A percentile compares a stretch with the other conserved stretches of the same genome.
phyloP scores from a whole-genome alignment of 1,284 basidiomycete genomes.

The Xerocomus minutiporus region DNA sequence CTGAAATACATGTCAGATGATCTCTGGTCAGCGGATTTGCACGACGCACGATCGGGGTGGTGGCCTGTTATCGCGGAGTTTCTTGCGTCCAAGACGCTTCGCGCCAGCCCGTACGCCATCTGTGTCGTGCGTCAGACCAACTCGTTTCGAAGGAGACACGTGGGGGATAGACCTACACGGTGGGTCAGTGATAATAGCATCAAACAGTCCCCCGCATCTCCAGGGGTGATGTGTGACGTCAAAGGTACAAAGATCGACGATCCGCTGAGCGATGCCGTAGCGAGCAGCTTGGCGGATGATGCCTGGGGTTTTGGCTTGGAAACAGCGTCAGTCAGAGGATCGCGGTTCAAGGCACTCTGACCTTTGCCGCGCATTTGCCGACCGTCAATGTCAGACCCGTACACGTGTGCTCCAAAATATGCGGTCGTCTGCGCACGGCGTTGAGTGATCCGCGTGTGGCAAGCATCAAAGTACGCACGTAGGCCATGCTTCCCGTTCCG shows the following conservation, averaged over 20 bases:
- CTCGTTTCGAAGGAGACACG: not conserved
- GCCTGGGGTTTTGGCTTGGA: slow-evolving; percentile 54
- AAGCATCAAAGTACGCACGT: slow-evolving; percentile 43
- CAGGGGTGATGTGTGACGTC: slow-evolving; percentile 89
- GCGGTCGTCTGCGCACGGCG: slow-evolving; percentile 58
- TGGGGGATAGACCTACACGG: slow-evolving; percentile 60
- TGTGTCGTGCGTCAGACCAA: slow-evolving; percentile 22
- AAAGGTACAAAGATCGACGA: slow-evolving; percentile 85
- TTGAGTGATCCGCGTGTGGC: not conserved
- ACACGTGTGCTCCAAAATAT: slow-evolving; percentile 83
- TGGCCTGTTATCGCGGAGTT: slow-evolving; percentile 42
- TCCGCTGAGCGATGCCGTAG: slow-evolving; percentile 73
- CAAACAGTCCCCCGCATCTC: slow-evolving; percentile 84
- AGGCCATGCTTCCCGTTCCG: slow-evolving; percentile 95
- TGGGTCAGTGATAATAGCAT: slow-evolving; percentile 93
- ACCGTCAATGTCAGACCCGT: slow-evolving; percentile 96
- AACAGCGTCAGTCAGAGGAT: not conserved
- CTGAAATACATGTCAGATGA: slow-evolving; percentile 7
- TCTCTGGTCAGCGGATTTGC: not conserved
- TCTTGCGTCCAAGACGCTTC: slow-evolving; percentile 83
- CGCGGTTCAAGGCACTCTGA: slow-evolving; percentile 17
- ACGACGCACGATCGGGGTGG: slow-evolving; percentile 41
- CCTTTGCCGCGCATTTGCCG: slow-evolving; percentile 94
- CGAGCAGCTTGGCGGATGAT: slow-evolving; percentile 79
- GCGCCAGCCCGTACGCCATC: slow-evolving; percentile 97